Conservation (phyloP, 768 basidiomycete species). For the Agaricus blazei region DNA sequence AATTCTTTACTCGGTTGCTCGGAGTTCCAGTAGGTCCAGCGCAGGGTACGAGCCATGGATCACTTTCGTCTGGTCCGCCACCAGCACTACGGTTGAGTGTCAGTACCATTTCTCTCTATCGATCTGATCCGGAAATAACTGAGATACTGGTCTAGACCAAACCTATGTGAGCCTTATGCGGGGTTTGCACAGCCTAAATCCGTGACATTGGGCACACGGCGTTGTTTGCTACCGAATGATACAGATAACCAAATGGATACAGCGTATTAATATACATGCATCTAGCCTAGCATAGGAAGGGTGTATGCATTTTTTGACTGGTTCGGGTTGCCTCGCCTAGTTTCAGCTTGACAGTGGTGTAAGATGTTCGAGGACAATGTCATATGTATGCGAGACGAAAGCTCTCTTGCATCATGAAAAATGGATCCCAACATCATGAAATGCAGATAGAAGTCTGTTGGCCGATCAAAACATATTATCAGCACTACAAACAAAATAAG, state of each 20-base stretch:
- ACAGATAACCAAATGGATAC: not conserved
- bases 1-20: conserved; percentile 57
- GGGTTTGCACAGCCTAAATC: too few species aligned
- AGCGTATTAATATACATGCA: not conserved
- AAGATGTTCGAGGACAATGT: not conserved
- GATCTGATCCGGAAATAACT: not conserved
- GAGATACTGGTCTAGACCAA: conserved; percentile 17
- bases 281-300: not conserved
- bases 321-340: too few species aligned
- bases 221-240: too few species aligned
- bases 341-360: too few species aligned
- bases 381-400: too few species aligned
- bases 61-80: conserved; percentile 2
- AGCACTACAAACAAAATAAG: conserved; percentile 1
- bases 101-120: conserved; percentile 11
- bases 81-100: conserved; percentile 17
- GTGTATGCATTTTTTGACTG: too few species aligned
- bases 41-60: conserved; percentile 12
- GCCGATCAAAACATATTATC: not conserved
- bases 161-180: conserved; percentile 17
- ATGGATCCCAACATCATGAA: conserved; percentile 71
- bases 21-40: conserved; percentile 11
- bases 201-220: too few species aligned
- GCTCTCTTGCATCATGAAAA: conserved; percentile 43
- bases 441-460: conserved; percentile 62